phyloP scores from a whole-genome alignment of 306 rosid genomes.

The Biancaea sappan region DNA sequence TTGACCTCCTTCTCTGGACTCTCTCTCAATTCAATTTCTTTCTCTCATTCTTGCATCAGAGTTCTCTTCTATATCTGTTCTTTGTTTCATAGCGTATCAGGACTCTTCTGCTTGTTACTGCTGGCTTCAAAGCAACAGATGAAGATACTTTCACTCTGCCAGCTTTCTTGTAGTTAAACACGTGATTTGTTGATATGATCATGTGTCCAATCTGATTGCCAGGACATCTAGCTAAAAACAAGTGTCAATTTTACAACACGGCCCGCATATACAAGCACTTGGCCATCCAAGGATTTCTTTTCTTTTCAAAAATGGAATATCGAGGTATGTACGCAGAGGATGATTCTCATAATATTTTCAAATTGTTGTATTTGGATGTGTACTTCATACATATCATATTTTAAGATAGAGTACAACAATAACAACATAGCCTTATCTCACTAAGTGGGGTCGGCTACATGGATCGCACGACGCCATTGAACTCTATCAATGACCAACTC shows the following conservation, averaged over 20 bases:
- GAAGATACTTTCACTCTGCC: conserved; percentile 11
- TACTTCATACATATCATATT: background rate
- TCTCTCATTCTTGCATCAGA: too few species aligned
- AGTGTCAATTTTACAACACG: background rate
- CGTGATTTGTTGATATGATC: conserved; percentile 17
- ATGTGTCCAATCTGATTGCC: background rate
- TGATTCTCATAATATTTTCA: conserved; percentile 10
- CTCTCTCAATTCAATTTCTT: too few species aligned
- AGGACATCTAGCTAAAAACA: background rate
- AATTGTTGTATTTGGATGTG: conserved; percentile 15
- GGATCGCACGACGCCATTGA: too few species aligned
- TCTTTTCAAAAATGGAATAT: background rate
- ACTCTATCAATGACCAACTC: too few species aligned
- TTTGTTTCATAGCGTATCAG: too few species aligned
- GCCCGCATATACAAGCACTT: background rate
- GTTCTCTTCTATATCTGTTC: too few species aligned
- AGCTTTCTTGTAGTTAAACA: conserved; percentile 28
- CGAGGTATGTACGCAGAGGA: background rate
- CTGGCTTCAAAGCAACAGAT: conserved; percentile 16
- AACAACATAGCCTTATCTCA: too few species aligned
- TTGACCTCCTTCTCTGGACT: too few species aligned
- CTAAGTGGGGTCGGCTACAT: too few species aligned
- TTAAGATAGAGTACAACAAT: too few species aligned
- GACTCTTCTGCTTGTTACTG: background rate
- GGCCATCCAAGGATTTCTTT: conserved; percentile 3